Evolutionary conservation across 805 yeast species (phyloP).

Genomic region (Nakazawaea laoshanensis): DNA sequence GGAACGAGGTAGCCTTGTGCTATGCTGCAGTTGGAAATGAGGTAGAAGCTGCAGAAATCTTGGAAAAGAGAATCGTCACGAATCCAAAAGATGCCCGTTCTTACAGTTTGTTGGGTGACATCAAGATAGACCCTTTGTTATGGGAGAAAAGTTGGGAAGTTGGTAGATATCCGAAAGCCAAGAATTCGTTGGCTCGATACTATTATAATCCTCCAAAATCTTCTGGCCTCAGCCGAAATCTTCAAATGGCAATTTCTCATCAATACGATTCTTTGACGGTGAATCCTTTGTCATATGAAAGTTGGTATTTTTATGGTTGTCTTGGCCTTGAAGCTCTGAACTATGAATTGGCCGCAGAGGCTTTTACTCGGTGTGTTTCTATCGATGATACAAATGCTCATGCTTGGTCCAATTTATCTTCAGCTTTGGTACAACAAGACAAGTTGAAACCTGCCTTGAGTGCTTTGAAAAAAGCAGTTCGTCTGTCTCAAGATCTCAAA

Average conservation of each 20-base stretch:
- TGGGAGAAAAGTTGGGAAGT: slow-evolving; percentile 88
- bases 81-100: slow-evolving; percentile 79
- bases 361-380: slow-evolving; percentile 85
- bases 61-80: slow-evolving; percentile 41
- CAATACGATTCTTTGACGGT: slow-evolving; percentile 66
- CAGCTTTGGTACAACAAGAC: slow-evolving; percentile 58
- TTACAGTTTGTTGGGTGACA: slow-evolving; percentile 76
- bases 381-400: slow-evolving; percentile 72
- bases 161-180: slow-evolving; percentile 79
- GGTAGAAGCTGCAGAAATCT: slow-evolving; percentile 50
- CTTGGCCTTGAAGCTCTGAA: slow-evolving; percentile 68
- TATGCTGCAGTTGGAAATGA: slow-evolving; percentile 79
- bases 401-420: slow-evolving; percentile 89
- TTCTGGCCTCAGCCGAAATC: slow-evolving; percentile 42
- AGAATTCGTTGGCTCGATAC: slow-evolving; percentile 70
- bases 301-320: slow-evolving; percentile 93
- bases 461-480: slow-evolving; percentile 75
- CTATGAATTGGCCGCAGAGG: slow-evolving; percentile 78
- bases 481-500: slow-evolving; percentile 55
- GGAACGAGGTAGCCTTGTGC: slow-evolving; percentile 84
- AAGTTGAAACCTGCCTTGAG: slow-evolving; percentile 73
- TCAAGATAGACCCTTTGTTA: slow-evolving; percentile 60
- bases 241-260: slow-evolving; percentile 50
- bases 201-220: slow-evolving; percentile 56
- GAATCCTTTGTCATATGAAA: slow-evolving; percentile 67